A percentile compares a stretch with the other conserved stretches of the same genome.
phyloP scores from a whole-genome alignment of 306 rosid species.

The Cicer chorassanicum region DNA sequence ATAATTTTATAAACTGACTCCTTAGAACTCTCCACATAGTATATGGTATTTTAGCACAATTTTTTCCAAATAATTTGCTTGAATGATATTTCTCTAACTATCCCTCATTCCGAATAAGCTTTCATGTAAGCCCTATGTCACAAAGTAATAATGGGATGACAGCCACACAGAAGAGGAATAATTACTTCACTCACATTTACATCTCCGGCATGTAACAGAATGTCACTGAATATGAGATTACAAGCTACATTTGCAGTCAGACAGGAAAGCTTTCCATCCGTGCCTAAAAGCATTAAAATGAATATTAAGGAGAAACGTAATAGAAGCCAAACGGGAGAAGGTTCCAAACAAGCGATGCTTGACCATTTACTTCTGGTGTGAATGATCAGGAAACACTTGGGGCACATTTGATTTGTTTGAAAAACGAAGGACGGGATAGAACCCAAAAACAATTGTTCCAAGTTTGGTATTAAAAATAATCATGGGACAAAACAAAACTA shows the following conservation, averaged over 20 bases:
- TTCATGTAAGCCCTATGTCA: slow-evolving; percentile 1
- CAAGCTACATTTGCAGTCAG: slow-evolving; percentile 71
- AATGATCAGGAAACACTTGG: background rate
- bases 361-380: slow-evolving; percentile 3
- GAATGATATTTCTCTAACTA: background rate
- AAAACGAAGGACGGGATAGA: background rate
- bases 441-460: background rate
- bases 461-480: background rate
- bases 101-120: background rate
- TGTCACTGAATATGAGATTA: slow-evolving; percentile 76
- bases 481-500: background rate
- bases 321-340: slow-evolving; percentile 12
- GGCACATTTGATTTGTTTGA: background rate
- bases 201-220: slow-evolving; percentile 62
- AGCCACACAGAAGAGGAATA: slow-evolving; percentile 22
- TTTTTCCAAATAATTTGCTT: background rate
- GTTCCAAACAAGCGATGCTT: slow-evolving; percentile 24
- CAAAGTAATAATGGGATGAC: slow-evolving; percentile 27
- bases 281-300: slow-evolving; percentile 60
- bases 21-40: slow-evolving; percentile 26
- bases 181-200: slow-evolving; percentile 57
- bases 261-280: slow-evolving; percentile 74
- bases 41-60: background rate
- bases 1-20: slow-evolving; percentile 2
- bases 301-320: slow-evolving; percentile 27